A percentile compares a stretch with the other conserved stretches of the same genome.
phyloP scores from a whole-genome alignment of 306 rosid genomes.

The Elaeagnus macrophylla region DNA sequence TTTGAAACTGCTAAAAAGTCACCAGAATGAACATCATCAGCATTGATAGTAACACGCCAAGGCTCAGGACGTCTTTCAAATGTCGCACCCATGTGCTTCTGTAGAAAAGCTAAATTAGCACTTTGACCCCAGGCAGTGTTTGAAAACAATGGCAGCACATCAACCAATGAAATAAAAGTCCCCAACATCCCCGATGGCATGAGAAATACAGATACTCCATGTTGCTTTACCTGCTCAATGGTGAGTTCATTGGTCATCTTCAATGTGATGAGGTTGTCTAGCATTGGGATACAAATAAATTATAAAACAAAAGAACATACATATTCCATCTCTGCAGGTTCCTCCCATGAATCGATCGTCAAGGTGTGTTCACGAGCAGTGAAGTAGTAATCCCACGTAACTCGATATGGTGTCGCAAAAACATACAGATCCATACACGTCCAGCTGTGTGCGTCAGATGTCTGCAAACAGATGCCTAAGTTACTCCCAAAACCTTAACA shows the following conservation, averaged over 20 bases:
- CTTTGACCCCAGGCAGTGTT: slow-evolving; percentile 89
- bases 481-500: not conserved
- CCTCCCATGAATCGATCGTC: slow-evolving; percentile 87
- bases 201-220: slow-evolving; percentile 91
- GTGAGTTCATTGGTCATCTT: slow-evolving; percentile 15
- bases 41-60: slow-evolving; percentile 60
- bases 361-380: slow-evolving; percentile 71
- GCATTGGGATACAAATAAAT: slow-evolving; percentile 12
- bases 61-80: slow-evolving; percentile 75
- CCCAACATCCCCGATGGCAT: slow-evolving; percentile 99
- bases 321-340: slow-evolving; percentile 93
- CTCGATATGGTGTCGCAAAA: slow-evolving; percentile 87
- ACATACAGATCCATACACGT: slow-evolving; percentile 96
- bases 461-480: slow-evolving; percentile 30
- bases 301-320: slow-evolving; percentile 33
- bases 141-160: slow-evolving; percentile 81
- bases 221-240: slow-evolving; percentile 79
- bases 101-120: slow-evolving; percentile 66
- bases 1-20: slow-evolving; percentile 89
- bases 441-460: slow-evolving; percentile 95
- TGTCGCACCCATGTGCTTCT: slow-evolving; percentile 89
- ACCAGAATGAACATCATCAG: slow-evolving; percentile 85
- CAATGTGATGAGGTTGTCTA: slow-evolving; percentile 3
- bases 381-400: slow-evolving; percentile 97
- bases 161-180: slow-evolving; percentile 68